phyloP scores from a whole-genome alignment of 768 basidiomycete species.

The Rhizopogon vinicolor region DNA sequence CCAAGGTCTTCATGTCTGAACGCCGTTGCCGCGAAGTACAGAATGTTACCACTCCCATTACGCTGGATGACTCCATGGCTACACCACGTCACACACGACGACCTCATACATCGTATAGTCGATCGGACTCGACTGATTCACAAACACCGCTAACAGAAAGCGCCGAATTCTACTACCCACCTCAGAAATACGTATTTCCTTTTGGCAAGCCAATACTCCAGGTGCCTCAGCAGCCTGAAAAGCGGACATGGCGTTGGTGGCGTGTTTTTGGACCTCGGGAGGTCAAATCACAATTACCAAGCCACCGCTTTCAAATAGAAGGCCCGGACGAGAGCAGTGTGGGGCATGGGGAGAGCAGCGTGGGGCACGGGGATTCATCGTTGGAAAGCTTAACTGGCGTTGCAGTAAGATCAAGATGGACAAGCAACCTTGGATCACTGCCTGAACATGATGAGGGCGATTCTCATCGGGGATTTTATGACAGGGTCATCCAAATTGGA shows the following conservation, averaged over 20 bases:
- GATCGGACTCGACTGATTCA: slow-evolving; percentile 23
- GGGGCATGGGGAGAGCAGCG: slow-evolving; percentile 4
- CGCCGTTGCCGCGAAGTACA: slow-evolving; percentile 9
- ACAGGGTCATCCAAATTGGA: slow-evolving; percentile 18
- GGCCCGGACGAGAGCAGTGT: slow-evolving; percentile 20
- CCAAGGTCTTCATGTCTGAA: slow-evolving; percentile 11
- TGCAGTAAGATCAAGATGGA: background rate
- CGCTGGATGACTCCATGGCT: slow-evolving; percentile 20
- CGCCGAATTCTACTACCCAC: slow-evolving; percentile 9
- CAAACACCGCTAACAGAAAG: slow-evolving; percentile 19
- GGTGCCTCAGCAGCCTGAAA: slow-evolving; percentile 4
- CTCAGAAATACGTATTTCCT: background rate
- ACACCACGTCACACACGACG: background rate
- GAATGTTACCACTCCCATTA: slow-evolving; percentile 11
- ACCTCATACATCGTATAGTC: slow-evolving; percentile 1
- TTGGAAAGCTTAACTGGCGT: slow-evolving; percentile 5
- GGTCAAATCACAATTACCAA: slow-evolving; percentile 18
- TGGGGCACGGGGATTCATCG: slow-evolving; percentile 4
- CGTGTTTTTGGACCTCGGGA: slow-evolving; percentile 19
- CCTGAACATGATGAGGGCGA: slow-evolving; percentile 9
- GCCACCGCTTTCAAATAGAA: slow-evolving; percentile 18
- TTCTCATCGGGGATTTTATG: background rate
- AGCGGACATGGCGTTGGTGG: slow-evolving; percentile 18
- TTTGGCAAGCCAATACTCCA: background rate
- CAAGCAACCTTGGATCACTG: slow-evolving; percentile 3